Base-by-base conservation (phyloP, 805 yeast species). In the Wickerhamiella alocasiicola region DNA sequence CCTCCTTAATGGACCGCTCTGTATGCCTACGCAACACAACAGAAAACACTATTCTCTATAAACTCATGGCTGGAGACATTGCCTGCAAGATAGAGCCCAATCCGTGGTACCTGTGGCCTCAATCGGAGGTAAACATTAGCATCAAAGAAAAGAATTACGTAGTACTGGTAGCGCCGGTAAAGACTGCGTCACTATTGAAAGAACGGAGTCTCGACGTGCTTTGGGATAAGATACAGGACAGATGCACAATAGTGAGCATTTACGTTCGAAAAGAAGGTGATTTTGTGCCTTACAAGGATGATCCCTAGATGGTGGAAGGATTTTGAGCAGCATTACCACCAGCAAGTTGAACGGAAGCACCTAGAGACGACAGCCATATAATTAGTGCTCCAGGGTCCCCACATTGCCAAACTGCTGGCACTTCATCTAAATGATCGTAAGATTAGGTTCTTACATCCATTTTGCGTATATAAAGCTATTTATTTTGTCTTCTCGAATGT, bases 401-500 rank as follows among this genome's bases (percentile, higher is more conserved):
- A n/a, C n/a, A n/a, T n/a, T n/a, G n/a, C n/a, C n/a, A n/a, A n/a
- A n/a, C n/a, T n/a, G n/a, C n/a, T n/a, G n/a, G n/a, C n/a, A n/a
- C n/a, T n/a, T n/a, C n/a, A n/a, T n/a, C n/a, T n/a, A n/a, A n/a
- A n/a, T n/a, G n/a, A n/a, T n/a, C n/a, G n/a, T n/a, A n/a, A n/a
- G n/a, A n/a, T n/a, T n/a, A n/a, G n/a, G n/a, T n/a, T n/a, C n/a
- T n/a, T n/a, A 26, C 15, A 27, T 27, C n/a, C 5, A 13, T 4
- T 5, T 5, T 12, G 16, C 6, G n/a, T n/a, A n/a, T n/a, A n/a
- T n/a, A n/a, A n/a, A n/a, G n/a, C n/a, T n/a, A 6, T 4, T 12
- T 33, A 45, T 39, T 54, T 47, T 3, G 44, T 31, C 39, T 59
- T 58, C 28, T 65, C 61, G 31, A 88, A 65, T 7, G 68, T 71